Evolutionary conservation across 805 yeast species (phyloP).

Genomic region (Saccharomycopsis synnaedendra): DNA sequence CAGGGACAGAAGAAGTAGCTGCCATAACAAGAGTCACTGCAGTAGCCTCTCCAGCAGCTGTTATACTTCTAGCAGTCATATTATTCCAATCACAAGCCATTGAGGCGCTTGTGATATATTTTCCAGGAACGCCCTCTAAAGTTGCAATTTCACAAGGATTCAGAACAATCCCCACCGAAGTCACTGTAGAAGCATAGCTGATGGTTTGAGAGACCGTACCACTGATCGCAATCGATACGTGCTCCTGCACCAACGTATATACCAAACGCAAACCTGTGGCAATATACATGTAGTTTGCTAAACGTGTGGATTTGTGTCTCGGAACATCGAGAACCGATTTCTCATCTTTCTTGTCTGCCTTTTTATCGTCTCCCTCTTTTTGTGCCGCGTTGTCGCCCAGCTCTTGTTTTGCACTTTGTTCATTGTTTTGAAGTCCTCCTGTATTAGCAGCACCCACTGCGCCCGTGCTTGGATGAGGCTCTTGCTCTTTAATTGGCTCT

Average conservation of each 20-base stretch:
- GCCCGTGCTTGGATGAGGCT: too few species aligned
- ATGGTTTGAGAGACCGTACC: not conserved
- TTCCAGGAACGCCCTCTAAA: conserved; percentile 3
- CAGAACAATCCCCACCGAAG: not conserved
- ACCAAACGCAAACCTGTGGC: conserved; percentile 1
- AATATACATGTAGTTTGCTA: not conserved
- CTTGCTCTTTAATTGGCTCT: too few species aligned
- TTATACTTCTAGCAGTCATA: not conserved
- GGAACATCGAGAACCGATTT: not conserved
- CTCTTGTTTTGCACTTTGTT: not conserved
- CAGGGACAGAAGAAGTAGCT: too few species aligned
- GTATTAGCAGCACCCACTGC: too few species aligned
- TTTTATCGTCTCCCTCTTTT: not conserved
- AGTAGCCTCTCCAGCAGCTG: not conserved
- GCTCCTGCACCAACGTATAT: not conserved
- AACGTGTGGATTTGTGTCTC: not conserved
- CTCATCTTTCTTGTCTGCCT: not conserved
- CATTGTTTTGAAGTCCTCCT: not conserved
- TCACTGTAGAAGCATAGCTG: conserved; percentile 2
- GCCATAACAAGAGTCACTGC: too few species aligned
- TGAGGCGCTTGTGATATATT: conserved; percentile 3
- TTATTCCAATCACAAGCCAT: not conserved
- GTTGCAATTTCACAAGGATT: conserved; percentile 6
- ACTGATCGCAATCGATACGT: not conserved
- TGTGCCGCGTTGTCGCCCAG: not conserved